phyloP scores from a whole-genome alignment of 2,329 filamentous ascomycete genomes.

The Chaetomiaceae sp. region DNA sequence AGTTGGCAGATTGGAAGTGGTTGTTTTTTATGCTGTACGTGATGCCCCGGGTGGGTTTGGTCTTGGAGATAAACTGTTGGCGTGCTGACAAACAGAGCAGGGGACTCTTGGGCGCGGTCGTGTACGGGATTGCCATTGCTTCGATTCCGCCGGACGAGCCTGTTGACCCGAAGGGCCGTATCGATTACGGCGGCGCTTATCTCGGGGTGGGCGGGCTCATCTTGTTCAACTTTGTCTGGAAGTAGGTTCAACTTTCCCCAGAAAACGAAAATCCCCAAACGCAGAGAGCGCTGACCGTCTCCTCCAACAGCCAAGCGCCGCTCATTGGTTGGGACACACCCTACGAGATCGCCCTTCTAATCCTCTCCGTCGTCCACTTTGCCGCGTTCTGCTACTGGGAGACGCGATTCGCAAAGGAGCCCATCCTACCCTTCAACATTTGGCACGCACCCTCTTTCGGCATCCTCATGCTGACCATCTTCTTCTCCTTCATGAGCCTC shows the following conservation, averaged over 20 bases:
- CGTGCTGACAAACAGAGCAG: too few species aligned
- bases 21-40: conserved; percentile 5
- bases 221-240: conserved; percentile 25
- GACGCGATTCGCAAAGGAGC: conserved; percentile 1
- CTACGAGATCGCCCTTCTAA: conserved; percentile 19
- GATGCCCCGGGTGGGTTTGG: neutral
- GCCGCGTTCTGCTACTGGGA: conserved; percentile 21
- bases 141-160: conserved; percentile 9
- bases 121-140: conserved; percentile 2
- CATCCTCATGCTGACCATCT: conserved; percentile 13
- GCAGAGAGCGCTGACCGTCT: neutral
- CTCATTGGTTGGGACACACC: too few species aligned
- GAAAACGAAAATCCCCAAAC: neutral
- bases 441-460: conserved; percentile 18
- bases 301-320: conserved; percentile 16
- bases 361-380: conserved; percentile 15
- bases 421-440: conserved; percentile 22
- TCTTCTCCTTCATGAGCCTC: conserved; percentile 21
- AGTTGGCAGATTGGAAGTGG: conserved; percentile 4
- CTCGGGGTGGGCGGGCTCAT: conserved; percentile 16
- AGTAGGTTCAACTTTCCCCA: conserved; percentile 14
- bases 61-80: neutral
- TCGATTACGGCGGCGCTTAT: conserved; percentile 18
- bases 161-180: conserved; percentile 2
- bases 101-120: conserved; percentile 1